Base-by-base conservation (phyloP, 2,329 filamentous ascomycete genomes). In the Penicillium freii region DNA sequence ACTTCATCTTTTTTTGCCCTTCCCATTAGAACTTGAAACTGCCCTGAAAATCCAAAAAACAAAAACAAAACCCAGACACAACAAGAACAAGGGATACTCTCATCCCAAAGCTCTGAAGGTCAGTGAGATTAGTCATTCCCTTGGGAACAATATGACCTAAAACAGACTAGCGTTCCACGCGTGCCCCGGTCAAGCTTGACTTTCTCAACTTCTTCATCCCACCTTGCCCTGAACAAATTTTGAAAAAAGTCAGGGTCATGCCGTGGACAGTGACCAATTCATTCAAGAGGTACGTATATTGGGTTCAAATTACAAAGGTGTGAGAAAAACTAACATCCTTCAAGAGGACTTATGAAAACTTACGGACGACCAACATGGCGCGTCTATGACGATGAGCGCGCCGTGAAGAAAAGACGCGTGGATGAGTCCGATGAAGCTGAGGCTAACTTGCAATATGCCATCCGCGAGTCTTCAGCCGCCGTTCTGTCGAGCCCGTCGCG, bases 251-350 rank as follows among this genome's bases (percentile, higher is more conserved):
- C 60, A 70, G 69, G 71, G 75, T 76, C 69, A 77, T 76, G 75
- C 78, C 78, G 65, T 80, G 77, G 72, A 79, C 77, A 65, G 77
- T 80, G 66, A 79, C 78, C 64, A 80, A 80, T 71, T 79, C 77
- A 63, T 79, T 78, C 65, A 80, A 79, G 72, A 75, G 78, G 78
- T 79, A 74, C 31, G 64, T 58, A 27, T 27, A 2, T 29, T 9
- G 13, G 4, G 4, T 33, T 13, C 11, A 33, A 36, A 34, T n/a
- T 47, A 7, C 15, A 27, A 27, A 15, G 45, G 13, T 7, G 8
- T 19, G 5, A 21, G 5, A 4, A 33, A 27, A 27, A 27, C 50
- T 58, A 34, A 42, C 56, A 54, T 36, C 50, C 48, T 53, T 34
- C 62, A 79, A 79, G 78, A 72, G 77, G 77, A 69, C 75, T 80